phyloP scores from a whole-genome alignment of 2,329 filamentous ascomycete species.

The Aspergillus sp. region DNA sequence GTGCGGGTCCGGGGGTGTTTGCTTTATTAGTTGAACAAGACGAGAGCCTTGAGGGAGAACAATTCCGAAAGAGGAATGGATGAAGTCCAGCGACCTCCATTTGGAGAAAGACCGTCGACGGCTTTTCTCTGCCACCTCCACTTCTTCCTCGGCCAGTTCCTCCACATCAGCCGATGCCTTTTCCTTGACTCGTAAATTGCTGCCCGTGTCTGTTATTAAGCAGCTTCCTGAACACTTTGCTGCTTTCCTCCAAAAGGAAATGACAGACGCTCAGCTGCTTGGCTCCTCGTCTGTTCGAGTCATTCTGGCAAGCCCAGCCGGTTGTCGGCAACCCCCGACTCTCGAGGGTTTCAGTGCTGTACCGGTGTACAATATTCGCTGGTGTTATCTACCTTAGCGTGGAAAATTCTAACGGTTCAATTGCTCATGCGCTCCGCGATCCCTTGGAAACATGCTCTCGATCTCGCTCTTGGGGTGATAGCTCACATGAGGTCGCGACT shows the following conservation, averaged over 20 bases:
- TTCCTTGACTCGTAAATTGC: background rate
- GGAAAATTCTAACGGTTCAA: background rate
- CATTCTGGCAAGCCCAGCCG: slow-evolving; percentile 3
- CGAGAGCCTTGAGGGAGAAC: background rate
- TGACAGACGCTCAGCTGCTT: background rate
- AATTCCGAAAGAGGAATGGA: background rate
- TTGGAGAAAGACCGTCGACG: background rate
- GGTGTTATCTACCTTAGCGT: background rate
- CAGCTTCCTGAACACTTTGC: background rate
- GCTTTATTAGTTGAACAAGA: background rate
- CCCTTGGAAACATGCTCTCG: background rate
- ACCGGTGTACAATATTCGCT: background rate
- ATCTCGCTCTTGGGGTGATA: background rate
- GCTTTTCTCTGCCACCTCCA: background rate
- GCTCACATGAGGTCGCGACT: background rate
- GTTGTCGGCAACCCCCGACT: slow-evolving; percentile 11
- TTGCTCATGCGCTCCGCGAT: background rate
- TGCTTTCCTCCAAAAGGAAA: background rate
- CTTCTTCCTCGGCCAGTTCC: background rate
- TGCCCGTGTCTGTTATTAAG: background rate
- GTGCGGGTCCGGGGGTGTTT: too few species aligned
- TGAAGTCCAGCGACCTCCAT: background rate
- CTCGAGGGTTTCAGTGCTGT: background rate
- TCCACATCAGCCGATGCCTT: background rate
- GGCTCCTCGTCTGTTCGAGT: background rate